Base-by-base conservation (phyloP, 441 rosid genomes). In the Flueggea neowawraea region DNA sequence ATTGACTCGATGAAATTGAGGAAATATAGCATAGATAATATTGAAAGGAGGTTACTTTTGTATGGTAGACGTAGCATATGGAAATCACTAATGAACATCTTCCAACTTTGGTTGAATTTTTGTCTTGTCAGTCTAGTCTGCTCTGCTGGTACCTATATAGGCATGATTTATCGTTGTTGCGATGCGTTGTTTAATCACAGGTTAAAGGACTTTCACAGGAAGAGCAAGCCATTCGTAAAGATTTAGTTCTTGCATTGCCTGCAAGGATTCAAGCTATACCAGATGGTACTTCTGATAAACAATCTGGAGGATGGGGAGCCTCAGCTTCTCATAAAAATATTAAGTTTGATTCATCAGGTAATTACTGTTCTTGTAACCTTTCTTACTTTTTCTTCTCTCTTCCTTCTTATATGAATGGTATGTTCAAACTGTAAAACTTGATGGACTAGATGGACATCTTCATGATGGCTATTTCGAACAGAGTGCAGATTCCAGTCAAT, bases 251-350 rank as follows among this genome's bases (percentile, higher is more conserved):
- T 78, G 94, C 90, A 33, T 75, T 93, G 69, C 92, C 92, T 1
- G 85, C 83, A 52, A 93, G 95, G 86, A 93, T 90, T 70, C 83
- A 86, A 72, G 84, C 82, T 54, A 90, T 90, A 72, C 95, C 97
- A 58, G 98, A 90, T 74, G 97, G 95, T 53, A 73, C 85, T 75
- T 78, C 82, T 49, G 82, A 85, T 60, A 84, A 86, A 73, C 84
- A 67, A 64, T 63, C 81, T 66, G 82, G 92, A 72, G 94, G 89
- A 60, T 85, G 91, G 96, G 52, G 74, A 59, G 74, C 86, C 54
- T 83, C 94, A 16, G 70, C 91, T 39, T 65, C 94, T 53, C 81
- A 82, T 55, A 65, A 90, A 51, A 93, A 82, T 60, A 86, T 93
- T 66, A 88, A 78, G 67, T 88, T 88, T 69, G 98, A 93, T 76